Base-by-base conservation (phyloP, 768 basidiomycete species). In the Psilocybe tampanensis region DNA sequence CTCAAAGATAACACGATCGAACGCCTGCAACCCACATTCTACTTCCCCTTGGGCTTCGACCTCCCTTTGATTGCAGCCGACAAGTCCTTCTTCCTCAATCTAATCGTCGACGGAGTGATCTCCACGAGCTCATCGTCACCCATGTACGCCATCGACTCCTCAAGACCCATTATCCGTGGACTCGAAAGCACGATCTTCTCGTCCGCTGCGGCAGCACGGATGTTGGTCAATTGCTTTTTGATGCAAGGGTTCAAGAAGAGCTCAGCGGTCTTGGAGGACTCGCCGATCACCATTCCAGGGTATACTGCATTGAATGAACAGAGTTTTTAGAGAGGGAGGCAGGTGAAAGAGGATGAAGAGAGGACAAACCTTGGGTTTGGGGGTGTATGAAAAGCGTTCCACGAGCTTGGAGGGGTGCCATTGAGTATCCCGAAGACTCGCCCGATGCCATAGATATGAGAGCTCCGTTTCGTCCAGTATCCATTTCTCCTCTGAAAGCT, bases 251-350 rank as follows among this genome's bases (percentile, higher is more conserved):
- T 80, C 18, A 80, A 59, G 54, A 78, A 77, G n/a, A 81, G 64
- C 58, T 80, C 78, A 18, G 76, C 71, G 2, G 75, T 49, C 64
- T 80, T 80, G 13, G 74, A 76, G 15, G 76, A 76, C 69, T 80
- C 80, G 52, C 80, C 80, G 50, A 82, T 76, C 39, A 82, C 76
- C 80, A 81, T 80, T 13, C 79, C 79, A 2, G 79, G 74, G 64
- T 81, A 81, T 21, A 81, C 80, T 79, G 53, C n/a, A n/a, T n/a
- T 5, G 26, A 23, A 19, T 22, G 18, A 21, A 36, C 15, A 17
- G 39, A 50, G 9, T 32, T 8, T 54, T 13, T 43, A 18, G 44
- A 15, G 9, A 9, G 9, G 29, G 9, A 29, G 4, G 9, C 9
- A n/a, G 52, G 11, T 29, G 49, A 34, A 39, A 8, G n/a, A 18